Base-by-base conservation (phyloP, 805 yeast genomes). In the Pichia nanzhaoensis region DNA sequence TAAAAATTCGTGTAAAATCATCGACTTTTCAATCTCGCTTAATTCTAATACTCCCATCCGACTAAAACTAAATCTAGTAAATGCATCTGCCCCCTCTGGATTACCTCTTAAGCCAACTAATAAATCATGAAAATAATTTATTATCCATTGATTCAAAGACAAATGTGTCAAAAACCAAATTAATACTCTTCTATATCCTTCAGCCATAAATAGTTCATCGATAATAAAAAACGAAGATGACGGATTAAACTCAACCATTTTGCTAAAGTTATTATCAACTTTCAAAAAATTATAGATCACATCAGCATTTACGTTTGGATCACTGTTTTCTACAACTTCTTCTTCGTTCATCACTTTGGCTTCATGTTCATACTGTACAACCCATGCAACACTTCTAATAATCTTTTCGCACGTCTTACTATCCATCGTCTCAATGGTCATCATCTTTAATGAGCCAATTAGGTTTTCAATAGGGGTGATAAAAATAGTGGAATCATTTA, bases 191-290 rank as follows among this genome's bases (percentile, higher is more conserved):
- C 90, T 70, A 52, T 70, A 74, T 0, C 88, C 88, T 45, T 67
- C 65, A 42, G 80, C 75, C 86, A 83, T 82, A 44, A 84, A 65
- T 69, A 84, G 64, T 60, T 84, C 91, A 60, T 82, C 89, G 57
- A 82, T 65, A 42, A 82, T 65, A 16, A 73, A 66, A 57, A 77
- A 74, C 0, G 80, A 73, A 3, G 79, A 63, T 10, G 69, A 65
- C 5, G 77, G 77, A 55, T 82, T 80, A 45, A 66, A 63, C 20
- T 68, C 68, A 17, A 82, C 54, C 57, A 60, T 52, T 34, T 71
- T 66, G 50, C 77, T 82, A 57, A 82, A 78, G 2, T 67, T 65
- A 60, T 56, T 57, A 45, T 65, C 69, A 8, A 66, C 56, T 33
- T 73, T 67, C 64, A 77, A 68, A 45, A 61, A 64, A 39, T 69